Evolutionary conservation across 2,329 filamentous ascomycete species (phyloP).

Genomic region (Fusarium napiforme): DNA sequence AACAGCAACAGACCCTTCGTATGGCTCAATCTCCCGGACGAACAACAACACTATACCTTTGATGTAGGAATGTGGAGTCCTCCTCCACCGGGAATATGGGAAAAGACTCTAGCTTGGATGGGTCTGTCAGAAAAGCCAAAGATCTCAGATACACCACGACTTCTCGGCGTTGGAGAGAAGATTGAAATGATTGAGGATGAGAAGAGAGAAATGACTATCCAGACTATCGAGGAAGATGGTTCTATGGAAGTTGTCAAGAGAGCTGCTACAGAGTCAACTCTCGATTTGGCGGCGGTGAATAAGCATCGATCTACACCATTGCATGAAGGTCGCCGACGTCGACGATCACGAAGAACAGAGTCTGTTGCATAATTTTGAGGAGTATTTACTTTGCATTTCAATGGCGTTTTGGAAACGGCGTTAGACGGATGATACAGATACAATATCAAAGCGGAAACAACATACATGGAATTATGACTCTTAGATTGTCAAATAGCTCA

Average conservation of each 20-base stretch:
- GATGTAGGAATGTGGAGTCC: slow-evolving; percentile 50
- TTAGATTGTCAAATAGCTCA: slow-evolving; percentile 12
- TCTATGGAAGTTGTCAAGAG: slow-evolving; percentile 19
- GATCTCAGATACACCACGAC: slow-evolving; percentile 34
- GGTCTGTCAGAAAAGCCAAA: slow-evolving; percentile 42
- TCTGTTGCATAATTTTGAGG: background rate
- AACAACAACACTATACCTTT: slow-evolving; percentile 47
- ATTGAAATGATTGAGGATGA: slow-evolving; percentile 20
- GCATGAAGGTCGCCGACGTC: slow-evolving; percentile 16
- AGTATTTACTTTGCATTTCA: background rate
- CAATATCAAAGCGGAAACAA: slow-evolving; percentile 5
- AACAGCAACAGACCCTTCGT: slow-evolving; percentile 53
- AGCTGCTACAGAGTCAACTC: background rate
- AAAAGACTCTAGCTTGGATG: slow-evolving; percentile 43
- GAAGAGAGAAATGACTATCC: slow-evolving; percentile 6
- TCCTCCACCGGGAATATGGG: slow-evolving; percentile 42
- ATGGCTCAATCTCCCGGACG: slow-evolving; percentile 52
- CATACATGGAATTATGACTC: background rate
- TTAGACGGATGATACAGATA: slow-evolving; percentile 1
- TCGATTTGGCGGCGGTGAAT: slow-evolving; percentile 9
- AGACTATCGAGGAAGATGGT: background rate
- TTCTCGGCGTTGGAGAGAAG: slow-evolving; percentile 40
- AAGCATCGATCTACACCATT: slow-evolving; percentile 25
- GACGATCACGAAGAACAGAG: slow-evolving; percentile 3
- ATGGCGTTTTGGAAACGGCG: background rate